Base-by-base conservation (phyloP, 2,329 filamentous ascomycete species). In the Penicillium glabrum region DNA sequence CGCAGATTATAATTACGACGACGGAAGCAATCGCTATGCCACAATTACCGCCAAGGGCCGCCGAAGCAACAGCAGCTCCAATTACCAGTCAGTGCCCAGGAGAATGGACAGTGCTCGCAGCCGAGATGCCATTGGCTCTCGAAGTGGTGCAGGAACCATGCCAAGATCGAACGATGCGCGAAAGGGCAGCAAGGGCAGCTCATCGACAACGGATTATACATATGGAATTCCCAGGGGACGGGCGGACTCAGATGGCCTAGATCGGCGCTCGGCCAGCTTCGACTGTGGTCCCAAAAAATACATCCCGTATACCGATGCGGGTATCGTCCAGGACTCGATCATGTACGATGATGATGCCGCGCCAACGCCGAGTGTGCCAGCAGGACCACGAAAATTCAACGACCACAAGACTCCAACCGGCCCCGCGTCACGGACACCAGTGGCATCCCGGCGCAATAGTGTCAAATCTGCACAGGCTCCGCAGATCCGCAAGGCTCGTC, bases 281-380 rank as follows among this genome's bases (percentile, higher is more conserved):
- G 77, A 79, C 57, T 76, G 75, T 52, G 74, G 74, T 37, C 67
- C 75, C 29, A 72, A 74, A 64, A 70, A 66, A 62, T 71, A 65
- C 46, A 53, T 57, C 10, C 61, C 65, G 16, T 67, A 67, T 31
- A 47, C 62, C 8, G 64, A 68, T 14, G n/a, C 59, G n/a, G 27
- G 49, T 31, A 24, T 54, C n/a, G 63, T 61, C 7, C 62, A 69
- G 51, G 67, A 69, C 19, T 57, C 64, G 14, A 58, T 64, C 10
- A 37, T 66, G n/a, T 69, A 75, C 50, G 68, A 63, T 21, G 86
- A 53, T 23, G 89, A 95, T 70, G 89, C 91, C 51, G 93, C 92
- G 26, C 93, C 93, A 14, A 93, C 89, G 37, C 93, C 93, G 5
- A 93, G 87, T 27, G 82, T 97, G 35, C 91, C 91, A 33, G 88